A percentile compares a stretch with the other conserved stretches of the same genome.
Conservation (phyloP, 495 filamentous ascomycete species). For the Penicillium malachiteum region DNA sequence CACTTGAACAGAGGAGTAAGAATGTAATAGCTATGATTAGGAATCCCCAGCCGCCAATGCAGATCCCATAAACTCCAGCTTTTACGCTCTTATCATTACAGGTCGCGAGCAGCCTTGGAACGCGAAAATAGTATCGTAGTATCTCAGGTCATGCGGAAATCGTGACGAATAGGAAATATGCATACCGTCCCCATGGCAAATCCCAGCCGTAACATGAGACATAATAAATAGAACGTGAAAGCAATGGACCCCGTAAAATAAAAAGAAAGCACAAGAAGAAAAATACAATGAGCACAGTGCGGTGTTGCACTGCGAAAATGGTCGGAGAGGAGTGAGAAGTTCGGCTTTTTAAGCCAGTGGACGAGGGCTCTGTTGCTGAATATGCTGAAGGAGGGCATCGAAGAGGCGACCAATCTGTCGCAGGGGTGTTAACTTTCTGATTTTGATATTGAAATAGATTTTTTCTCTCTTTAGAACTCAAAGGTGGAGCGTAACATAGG, state of each 20-base stretch:
- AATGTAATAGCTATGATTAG: conserved; percentile 21
- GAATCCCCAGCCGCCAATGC: conserved; percentile 23
- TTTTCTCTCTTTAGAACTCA: background rate
- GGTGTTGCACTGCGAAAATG: conserved; percentile 9
- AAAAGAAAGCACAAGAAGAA: conserved; percentile 11
- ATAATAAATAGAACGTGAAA: conserved; percentile 20
- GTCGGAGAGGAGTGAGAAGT: conserved; percentile 8
- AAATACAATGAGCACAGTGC: conserved; percentile 24
- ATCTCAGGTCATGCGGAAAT: conserved; percentile 37
- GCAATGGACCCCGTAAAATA: conserved; percentile 28
- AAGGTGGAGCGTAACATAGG: background rate
- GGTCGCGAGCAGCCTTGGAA: conserved; percentile 21
- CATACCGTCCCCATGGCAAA: conserved; percentile 30
- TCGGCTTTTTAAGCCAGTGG: conserved; percentile 33
- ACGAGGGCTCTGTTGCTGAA: conserved; percentile 51
- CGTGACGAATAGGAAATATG: conserved; percentile 29
- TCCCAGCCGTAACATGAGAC: conserved; percentile 29
- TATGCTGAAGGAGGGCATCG: conserved; percentile 50
- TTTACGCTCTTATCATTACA: conserved; percentile 46
- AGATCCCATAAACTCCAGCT: conserved; percentile 32
- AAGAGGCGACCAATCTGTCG: conserved; percentile 49
- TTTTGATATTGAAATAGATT: background rate
- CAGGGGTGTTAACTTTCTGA: conserved; percentile 8
- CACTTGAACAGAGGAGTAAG: background rate
- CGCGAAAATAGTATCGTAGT: conserved; percentile 32